Evolutionary conservation across 2,329 filamentous ascomycete genomes (phyloP), one percentile per base, ranked within the genome.

Genomic region (Endoconidiophora laricicola): DNA sequence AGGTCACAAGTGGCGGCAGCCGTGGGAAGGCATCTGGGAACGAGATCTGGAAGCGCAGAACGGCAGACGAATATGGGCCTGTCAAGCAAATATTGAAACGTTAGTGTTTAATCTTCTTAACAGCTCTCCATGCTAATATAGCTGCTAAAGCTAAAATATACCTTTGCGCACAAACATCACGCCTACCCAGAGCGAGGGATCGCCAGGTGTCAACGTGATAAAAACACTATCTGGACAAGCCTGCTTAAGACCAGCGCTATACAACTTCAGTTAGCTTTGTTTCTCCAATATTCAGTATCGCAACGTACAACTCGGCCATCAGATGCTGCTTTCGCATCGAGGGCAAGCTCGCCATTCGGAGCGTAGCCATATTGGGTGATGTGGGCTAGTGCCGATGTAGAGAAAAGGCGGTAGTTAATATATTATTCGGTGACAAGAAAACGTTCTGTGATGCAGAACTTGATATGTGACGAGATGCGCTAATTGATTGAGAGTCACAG

Each of bases 131-230:
- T 33, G 29, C 29, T 33, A 1, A 33, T 33, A n/a, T 20, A 12
- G 39, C n/a, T 18, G 23, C 3, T 37, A n/a, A 14, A n/a, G 23
- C 3, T 37, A 22, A 14, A n/a, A 44, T 59, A 58, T 69, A 91
- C 90, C 90, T 70, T 85, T 81, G 51, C 86, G 83, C 55, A 94
- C 79, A 62, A 96, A 96, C 24, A 96, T 71, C 18, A 94, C 83
- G n/a, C 86, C 88, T 29, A 81, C 82, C 90, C 90, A 96, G 45
- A 87, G 68, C 14, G 79, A 78, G 16, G 85, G 78, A 60, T 94
- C 82, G 22, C 83, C 83, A 0, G 86, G 85, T 24, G 83, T 84
- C 53, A 94, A 74, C 62, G 76, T 85, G 64, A 95, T 76, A 65
- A 91, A 95, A 54, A 95, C 73, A 48, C 91, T 90, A 51, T 86